Percentiles rank a stretch among this genome's conserved stretches.
Evolutionary conservation across 2,329 filamentous ascomycete genomes (phyloP).

Genomic region (Clarireedia paspali): DNA sequence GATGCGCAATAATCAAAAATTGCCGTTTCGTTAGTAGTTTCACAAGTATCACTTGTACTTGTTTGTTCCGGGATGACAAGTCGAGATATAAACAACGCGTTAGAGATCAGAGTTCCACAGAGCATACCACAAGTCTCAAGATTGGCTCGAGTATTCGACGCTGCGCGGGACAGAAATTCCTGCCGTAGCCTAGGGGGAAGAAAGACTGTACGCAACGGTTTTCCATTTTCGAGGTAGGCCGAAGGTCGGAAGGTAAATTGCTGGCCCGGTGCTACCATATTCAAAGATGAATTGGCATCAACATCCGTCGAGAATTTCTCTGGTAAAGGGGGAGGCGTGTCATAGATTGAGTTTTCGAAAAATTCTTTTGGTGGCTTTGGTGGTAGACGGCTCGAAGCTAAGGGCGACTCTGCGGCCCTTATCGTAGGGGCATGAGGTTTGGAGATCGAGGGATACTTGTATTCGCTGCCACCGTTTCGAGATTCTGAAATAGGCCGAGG

Average conservation of each 20-base stretch:
- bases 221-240: conserved; percentile 83
- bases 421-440: conserved; percentile 42
- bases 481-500: conserved; percentile 12
- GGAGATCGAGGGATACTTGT: conserved; percentile 50
- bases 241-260: conserved; percentile 71
- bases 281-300: neutral
- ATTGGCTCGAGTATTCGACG: conserved; percentile 69
- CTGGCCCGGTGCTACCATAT: conserved; percentile 9
- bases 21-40: conserved; percentile 78
- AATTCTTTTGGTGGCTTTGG: conserved; percentile 26
- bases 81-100: conserved; percentile 83
- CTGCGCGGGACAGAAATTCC: conserved; percentile 66
- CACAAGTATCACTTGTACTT: conserved; percentile 86
- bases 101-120: conserved; percentile 83
- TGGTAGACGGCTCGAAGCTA: conserved; percentile 13
- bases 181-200: conserved; percentile 68
- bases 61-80: conserved; percentile 88
- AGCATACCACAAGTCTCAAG: conserved; percentile 94
- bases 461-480: conserved; percentile 29
- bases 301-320: conserved; percentile 17
- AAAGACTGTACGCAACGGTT: conserved; percentile 80
- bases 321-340: conserved; percentile 15
- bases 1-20: conserved; percentile 73
- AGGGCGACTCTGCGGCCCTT: conserved; percentile 7
- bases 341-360: conserved; percentile 5